phyloP scores from a whole-genome alignment of 331 rosid genomes.

The Erythrophleum ivorense region DNA sequence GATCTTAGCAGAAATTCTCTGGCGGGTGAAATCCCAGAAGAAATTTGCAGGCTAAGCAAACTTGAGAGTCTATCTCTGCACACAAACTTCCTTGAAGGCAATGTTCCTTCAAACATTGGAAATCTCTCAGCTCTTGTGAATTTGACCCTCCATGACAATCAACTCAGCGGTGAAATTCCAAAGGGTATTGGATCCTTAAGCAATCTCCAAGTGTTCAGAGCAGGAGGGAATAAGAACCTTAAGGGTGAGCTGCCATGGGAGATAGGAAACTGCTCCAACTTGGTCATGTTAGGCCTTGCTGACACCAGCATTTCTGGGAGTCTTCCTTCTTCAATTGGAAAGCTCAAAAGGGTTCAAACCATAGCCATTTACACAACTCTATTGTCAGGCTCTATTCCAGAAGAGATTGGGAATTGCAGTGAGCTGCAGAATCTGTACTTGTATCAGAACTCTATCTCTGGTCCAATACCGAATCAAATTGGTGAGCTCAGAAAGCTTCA shows the following conservation, averaged over 20 bases:
- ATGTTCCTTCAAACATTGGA: constrained; percentile 70
- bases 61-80: constrained; percentile 60
- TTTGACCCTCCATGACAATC: constrained; percentile 75
- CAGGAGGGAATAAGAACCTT: constrained; percentile 81
- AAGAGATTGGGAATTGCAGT: constrained; percentile 85
- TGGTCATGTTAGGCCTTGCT: constrained; percentile 84
- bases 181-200: constrained; percentile 69
- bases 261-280: constrained; percentile 86
- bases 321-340: constrained; percentile 82
- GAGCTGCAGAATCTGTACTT: constrained; percentile 71
- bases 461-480: constrained; percentile 65
- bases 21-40: constrained; percentile 76
- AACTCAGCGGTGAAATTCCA: constrained; percentile 75
- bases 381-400: constrained; percentile 77
- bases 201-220: constrained; percentile 72
- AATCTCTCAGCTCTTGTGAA: constrained; percentile 66
- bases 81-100: constrained; percentile 73
- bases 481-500: constrained; percentile 69
- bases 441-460: constrained; percentile 81
- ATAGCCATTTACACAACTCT: constrained; percentile 77
- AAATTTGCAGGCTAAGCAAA: constrained; percentile 67
- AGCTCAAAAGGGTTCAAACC: constrained; percentile 64
- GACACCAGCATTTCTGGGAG: constrained; percentile 87
- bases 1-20: constrained; percentile 76
- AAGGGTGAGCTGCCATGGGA: constrained; percentile 84